Evolutionary conservation across 2,329 filamentous ascomycete genomes (phyloP), one percentile per base, ranked within the genome.

Genomic region (Scopulariopsis brevicaulis): DNA sequence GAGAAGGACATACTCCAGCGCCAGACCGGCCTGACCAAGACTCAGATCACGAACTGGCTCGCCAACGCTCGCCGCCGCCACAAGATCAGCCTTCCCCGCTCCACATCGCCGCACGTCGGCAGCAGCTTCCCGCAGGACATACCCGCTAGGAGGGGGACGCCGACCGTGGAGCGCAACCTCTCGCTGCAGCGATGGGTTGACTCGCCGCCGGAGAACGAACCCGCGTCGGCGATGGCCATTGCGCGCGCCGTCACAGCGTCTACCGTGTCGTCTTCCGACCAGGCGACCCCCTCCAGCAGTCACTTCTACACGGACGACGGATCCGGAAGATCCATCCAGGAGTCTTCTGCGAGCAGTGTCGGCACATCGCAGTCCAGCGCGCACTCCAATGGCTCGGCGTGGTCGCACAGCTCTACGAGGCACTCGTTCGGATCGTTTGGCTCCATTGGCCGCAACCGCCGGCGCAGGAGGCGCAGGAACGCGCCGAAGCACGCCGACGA

Each of bases 41-140:
- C 80, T 15, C 92, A 96, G 67, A 93, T 96, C 64, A 86, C 86
- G 12, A 96, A 95, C 68, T 96, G 91, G 91, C 82, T 96, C 53
- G 91, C 91, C 60, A 96, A 96, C 70, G 90, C 90, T 59, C 84
- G 91, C 51, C 83, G 91, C 59, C 81, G 91, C 61, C 86, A 89
- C 64, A 96, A 96, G 73, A 84, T 87, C 58, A 82, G 85, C 54
- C 77, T 82, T 1, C 83, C 83, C 53, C 79, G 86, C 62, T 84
- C 82, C 34, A 83, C 80, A 20, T 92, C 89, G 4, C 88, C 90
- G 1, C 82, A 86, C 63, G 58, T 58, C 20, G 56, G 56, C 4
- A 80, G 79, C 22, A 76, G 77, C 58, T 24, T 50, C 46, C 82
- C 85, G 5, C 85, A 96, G 61, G 84, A 92, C 62, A 92, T 96